These are phyloP conservation scores for Porcisia deanei DNA, from an alignment of 208 protist genomes.

Conservation along the genomic window DNA sequence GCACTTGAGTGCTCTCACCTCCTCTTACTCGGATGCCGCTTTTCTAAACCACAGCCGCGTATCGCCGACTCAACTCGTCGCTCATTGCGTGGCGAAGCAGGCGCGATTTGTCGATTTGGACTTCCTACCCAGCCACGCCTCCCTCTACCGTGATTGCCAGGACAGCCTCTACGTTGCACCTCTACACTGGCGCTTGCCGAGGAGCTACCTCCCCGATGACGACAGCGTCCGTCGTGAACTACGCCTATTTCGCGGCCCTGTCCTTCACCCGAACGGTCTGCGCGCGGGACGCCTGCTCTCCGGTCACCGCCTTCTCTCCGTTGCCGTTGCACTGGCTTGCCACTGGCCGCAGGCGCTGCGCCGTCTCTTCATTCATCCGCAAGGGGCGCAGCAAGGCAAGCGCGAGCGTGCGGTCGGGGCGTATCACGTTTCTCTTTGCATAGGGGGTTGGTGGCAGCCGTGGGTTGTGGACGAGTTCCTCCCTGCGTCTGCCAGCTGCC, in stretches of 20 bases:
- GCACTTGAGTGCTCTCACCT: constrained; percentile 27
- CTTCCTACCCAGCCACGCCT: constrained; percentile 43
- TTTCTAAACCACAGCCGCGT: constrained; percentile 10
- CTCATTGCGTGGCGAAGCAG: constrained; percentile 32
- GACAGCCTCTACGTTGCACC: constrained; percentile 30
- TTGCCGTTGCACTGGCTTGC: constrained; percentile 33
- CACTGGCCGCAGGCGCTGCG: constrained; percentile 33
- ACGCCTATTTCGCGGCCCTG: constrained; percentile 48
- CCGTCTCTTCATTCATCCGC: constrained; percentile 51
- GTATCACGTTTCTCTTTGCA: constrained; percentile 58
- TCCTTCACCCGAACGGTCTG: constrained; percentile 35
- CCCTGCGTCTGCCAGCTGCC: constrained; percentile 30
- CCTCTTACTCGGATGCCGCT: constrained; percentile 15
- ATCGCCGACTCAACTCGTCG: constrained; percentile 14
- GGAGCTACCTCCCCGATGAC: constrained; percentile 38
- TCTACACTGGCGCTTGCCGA: constrained; percentile 50
- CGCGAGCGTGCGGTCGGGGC: constrained; percentile 45
- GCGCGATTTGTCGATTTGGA: constrained; percentile 57
- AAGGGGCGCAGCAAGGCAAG: constrained; percentile 22
- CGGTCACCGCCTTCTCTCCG: constrained; percentile 53
- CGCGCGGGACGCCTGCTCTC: constrained; percentile 34
- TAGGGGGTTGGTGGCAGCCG: constrained; percentile 47
- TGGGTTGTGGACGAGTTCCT: constrained; percentile 56
- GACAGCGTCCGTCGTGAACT: constrained; percentile 33
- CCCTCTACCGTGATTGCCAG: constrained; percentile 30